Conservation (phyloP, 176 grass and related monocot genomes). For the Oryza nivara region DNA sequence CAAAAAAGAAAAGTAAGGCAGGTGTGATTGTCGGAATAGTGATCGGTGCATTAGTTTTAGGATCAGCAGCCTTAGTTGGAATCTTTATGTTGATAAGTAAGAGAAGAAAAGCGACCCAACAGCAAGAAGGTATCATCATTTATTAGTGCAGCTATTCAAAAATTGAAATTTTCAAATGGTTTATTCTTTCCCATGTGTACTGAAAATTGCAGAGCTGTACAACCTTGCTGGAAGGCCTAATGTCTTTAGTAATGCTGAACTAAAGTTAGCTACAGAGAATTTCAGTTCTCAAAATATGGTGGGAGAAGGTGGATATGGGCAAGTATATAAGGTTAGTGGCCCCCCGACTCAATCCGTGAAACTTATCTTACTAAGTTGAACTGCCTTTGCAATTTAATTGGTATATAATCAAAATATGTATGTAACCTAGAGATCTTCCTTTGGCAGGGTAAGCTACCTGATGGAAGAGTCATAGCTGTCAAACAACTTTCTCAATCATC, state of each 20-base stretch:
- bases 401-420: too few species aligned
- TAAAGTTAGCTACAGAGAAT: constrained; percentile 34
- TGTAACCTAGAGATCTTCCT: too few species aligned
- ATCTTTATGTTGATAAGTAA: constrained; percentile 46
- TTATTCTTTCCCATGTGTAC: background rate
- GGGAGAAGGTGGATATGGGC: constrained; percentile 70
- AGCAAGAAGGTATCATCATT: constrained; percentile 46
- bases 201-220: constrained; percentile 17
- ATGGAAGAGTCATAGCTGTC: too few species aligned
- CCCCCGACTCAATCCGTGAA: too few species aligned
- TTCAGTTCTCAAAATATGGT: constrained; percentile 60
- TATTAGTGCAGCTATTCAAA: background rate
- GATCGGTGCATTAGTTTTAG: constrained; percentile 33
- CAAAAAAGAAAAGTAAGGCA: constrained; percentile 36
- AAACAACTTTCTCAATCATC: too few species aligned
- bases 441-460: too few species aligned
- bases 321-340: constrained; percentile 57
- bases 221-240: constrained; percentile 35
- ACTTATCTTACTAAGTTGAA: too few species aligned
- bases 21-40: constrained; percentile 60
- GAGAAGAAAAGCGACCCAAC: constrained; percentile 36
- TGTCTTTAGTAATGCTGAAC: constrained; percentile 30
- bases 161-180: background rate
- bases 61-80: constrained; percentile 36
- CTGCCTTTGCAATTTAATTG: too few species aligned